Conservation (phyloP, 2,329 filamentous ascomycete genomes). For the Aspergillus tanneri region DNA sequence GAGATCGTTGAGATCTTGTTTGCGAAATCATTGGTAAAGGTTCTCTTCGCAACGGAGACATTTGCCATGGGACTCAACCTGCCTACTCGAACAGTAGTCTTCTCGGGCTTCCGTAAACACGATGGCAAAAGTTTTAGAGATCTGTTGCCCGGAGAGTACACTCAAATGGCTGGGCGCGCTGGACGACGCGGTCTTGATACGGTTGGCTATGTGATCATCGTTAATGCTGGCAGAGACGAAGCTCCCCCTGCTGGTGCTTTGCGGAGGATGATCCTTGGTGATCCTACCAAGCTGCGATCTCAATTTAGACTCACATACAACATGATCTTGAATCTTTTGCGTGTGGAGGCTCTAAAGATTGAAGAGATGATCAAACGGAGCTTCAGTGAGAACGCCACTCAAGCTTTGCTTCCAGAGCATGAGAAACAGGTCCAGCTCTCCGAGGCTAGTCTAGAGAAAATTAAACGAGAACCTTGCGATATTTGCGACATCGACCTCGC, state of each 20-base stretch:
- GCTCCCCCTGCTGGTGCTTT: constrained; percentile 81
- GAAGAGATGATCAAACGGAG: constrained; percentile 99
- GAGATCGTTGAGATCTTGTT: constrained; percentile 97
- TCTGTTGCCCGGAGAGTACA: constrained; percentile 91
- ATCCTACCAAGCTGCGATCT: constrained; percentile 90
- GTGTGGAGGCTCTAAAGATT: constrained; percentile 95
- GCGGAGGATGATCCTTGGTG: constrained; percentile 90
- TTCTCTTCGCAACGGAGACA: constrained; percentile 95
- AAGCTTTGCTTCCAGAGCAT: constrained; percentile 89
- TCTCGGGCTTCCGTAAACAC: constrained; percentile 95
- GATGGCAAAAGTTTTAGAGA: constrained; percentile 91
- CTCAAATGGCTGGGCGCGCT: constrained; percentile 95
- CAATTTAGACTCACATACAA: constrained; percentile 98
- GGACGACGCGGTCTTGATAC: constrained; percentile 89
- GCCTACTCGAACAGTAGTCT: constrained; percentile 93
- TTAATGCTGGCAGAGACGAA: constrained; percentile 76
- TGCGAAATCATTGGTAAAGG: constrained; percentile 90
- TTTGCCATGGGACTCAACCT: constrained; percentile 98
- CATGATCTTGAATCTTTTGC: constrained; percentile 95
- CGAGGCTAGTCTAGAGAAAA: constrained; percentile 84
- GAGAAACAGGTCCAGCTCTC: constrained; percentile 91
- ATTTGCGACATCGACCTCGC: constrained; percentile 81
- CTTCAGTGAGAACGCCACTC: constrained; percentile 96
- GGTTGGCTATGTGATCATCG: constrained; percentile 92
- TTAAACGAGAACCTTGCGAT: constrained; percentile 80